Conservation (phyloP, 2,329 filamentous ascomycete genomes). For the Pseudogymnoascus sp. region DNA sequence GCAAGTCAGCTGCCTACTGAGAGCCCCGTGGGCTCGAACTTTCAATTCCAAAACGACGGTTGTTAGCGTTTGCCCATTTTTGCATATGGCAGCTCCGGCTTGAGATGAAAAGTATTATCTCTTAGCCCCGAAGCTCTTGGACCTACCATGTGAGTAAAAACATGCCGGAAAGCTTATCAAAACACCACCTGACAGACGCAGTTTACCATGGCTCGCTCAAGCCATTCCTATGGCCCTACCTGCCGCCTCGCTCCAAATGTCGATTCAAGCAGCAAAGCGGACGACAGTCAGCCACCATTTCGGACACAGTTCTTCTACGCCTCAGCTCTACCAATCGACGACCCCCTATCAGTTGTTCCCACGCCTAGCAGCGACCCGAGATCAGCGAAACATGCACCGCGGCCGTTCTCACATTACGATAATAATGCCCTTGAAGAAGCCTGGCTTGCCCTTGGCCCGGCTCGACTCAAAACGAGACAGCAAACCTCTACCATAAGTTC, state of each 20-base stretch:
- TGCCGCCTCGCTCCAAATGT: constrained; percentile 23
- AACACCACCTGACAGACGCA: constrained; percentile 4
- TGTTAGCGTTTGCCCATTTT: not conserved
- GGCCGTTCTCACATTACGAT: constrained; percentile 71
- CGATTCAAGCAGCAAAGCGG: constrained; percentile 19
- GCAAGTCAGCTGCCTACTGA: constrained; percentile 1
- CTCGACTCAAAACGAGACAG: constrained; percentile 15
- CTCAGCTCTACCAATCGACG: constrained; percentile 74
- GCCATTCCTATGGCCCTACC: constrained; percentile 26
- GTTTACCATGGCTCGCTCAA: constrained; percentile 22
- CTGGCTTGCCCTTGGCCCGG: constrained; percentile 55
- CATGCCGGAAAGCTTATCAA: not conserved
- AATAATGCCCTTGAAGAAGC: constrained; percentile 71
- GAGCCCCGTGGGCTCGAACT: not conserved
- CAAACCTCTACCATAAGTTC: not conserved
- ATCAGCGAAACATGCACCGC: constrained; percentile 50
- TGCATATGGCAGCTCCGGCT: not conserved
- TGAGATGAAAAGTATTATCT: constrained; percentile 10
- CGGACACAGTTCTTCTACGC: constrained; percentile 77
- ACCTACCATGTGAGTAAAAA: not conserved
- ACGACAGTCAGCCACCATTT: constrained; percentile 45
- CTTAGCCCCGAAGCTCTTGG: not conserved
- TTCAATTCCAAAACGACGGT: not conserved
- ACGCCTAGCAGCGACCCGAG: constrained; percentile 42
- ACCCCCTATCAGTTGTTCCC: constrained; percentile 64